Percentiles rank a stretch among this genome's conserved stretches.
Evolutionary conservation across 1,139 yeast genomes (phyloP).

Genomic region (Blastobotrys indianensis): DNA sequence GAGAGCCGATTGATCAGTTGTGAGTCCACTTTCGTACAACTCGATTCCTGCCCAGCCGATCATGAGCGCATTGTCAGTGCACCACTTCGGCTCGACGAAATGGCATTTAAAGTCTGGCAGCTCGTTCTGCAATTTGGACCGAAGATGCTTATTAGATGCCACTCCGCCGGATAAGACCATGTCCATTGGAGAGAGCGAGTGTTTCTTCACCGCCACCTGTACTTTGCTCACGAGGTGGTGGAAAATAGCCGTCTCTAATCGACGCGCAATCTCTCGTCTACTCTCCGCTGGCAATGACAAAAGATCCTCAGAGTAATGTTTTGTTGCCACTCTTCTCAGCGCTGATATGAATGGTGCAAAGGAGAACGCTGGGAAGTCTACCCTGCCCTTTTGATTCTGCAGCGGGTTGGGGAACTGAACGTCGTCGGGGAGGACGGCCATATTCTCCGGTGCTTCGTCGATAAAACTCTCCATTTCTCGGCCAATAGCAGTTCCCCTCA

Average conservation of each 20-base stretch:
- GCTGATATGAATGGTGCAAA: constrained; percentile 74
- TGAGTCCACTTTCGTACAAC: constrained; percentile 49
- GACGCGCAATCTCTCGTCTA: constrained; percentile 46
- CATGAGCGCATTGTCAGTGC: constrained; percentile 96
- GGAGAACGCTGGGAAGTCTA: constrained; percentile 50
- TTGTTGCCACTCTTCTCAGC: constrained; percentile 26
- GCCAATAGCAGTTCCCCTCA: constrained; percentile 79
- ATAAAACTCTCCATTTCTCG: constrained; percentile 66
- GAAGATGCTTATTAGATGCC: constrained; percentile 62
- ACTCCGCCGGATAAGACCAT: constrained; percentile 93
- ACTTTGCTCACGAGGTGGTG: constrained; percentile 65
- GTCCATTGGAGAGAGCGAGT: constrained; percentile 36
- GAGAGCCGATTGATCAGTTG: constrained; percentile 46
- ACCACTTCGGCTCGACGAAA: constrained; percentile 66
- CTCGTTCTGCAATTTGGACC: constrained; percentile 44
- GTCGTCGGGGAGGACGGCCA: constrained; percentile 26
- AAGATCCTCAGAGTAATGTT: constrained; percentile 13
- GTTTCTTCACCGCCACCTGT: constrained; percentile 40
- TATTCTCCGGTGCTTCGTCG: constrained; percentile 28
- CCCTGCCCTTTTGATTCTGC: constrained; percentile 43
- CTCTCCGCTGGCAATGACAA: constrained; percentile 19
- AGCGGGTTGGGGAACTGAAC: constrained; percentile 50
- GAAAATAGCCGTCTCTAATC: constrained; percentile 61
- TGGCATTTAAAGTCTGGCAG: constrained; percentile 38
- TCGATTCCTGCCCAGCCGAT: constrained; percentile 97